Evolutionary conservation across 768 basidiomycete species (phyloP).

Genomic region (Podaxis sp.): DNA sequence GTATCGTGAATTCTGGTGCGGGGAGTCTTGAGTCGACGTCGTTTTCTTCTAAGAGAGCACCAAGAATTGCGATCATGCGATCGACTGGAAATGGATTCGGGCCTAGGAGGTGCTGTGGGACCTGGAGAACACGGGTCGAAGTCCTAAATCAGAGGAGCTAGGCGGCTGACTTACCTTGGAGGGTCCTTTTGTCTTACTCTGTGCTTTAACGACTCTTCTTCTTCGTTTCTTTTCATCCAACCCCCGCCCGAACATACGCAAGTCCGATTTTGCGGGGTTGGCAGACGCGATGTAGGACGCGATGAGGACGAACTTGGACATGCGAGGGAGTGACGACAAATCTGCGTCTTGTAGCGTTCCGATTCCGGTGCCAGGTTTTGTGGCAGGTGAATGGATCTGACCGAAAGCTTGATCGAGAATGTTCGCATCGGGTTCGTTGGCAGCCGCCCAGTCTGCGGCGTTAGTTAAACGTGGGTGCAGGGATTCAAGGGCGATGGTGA

Average conservation of each 20-base stretch:
- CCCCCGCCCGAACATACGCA: constrained; percentile 79
- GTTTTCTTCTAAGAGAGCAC: constrained; percentile 72
- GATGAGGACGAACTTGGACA: constrained; percentile 72
- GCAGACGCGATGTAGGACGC: constrained; percentile 80
- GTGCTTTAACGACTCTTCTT: constrained; percentile 36
- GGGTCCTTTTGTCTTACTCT: constrained; percentile 34
- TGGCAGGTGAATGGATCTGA: constrained; percentile 8
- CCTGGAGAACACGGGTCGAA: constrained; percentile 28
- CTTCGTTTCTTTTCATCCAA: constrained; percentile 60
- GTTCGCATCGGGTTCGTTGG: constrained; percentile 42
- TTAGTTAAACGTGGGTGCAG: constrained; percentile 68
- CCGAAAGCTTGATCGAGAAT: constrained; percentile 28
- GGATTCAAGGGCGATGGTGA: constrained; percentile 57
- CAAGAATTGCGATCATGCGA: constrained; percentile 74
- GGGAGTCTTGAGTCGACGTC: constrained; percentile 45
- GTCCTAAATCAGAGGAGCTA: no score
- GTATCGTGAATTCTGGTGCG: constrained; percentile 44
- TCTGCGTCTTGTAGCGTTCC: constrained; percentile 9
- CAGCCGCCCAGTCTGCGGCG: constrained; percentile 56
- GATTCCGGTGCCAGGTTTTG: neutral
- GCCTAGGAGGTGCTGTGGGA: constrained; percentile 75
- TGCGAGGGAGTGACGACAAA: constrained; percentile 45
- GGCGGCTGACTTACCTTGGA: constrained; percentile 33
- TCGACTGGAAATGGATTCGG: constrained; percentile 78
- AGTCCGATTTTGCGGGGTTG: constrained; percentile 76